phyloP scores from a whole-genome alignment of 768 basidiomycete species.

The Tylopilus rubrobrunneus region DNA sequence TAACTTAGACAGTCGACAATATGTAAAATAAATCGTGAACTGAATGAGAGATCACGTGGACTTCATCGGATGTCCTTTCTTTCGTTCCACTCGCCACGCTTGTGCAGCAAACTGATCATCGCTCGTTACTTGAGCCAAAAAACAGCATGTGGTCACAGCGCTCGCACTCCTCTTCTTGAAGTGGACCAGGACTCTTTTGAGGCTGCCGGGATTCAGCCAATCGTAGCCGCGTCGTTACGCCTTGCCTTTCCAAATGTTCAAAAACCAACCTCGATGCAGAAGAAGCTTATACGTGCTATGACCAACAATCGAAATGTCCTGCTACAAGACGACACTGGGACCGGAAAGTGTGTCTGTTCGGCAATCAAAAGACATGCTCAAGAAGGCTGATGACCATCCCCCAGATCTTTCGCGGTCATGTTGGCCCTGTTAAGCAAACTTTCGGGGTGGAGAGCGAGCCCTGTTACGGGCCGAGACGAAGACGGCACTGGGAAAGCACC shows the following conservation, averaged over 20 bases:
- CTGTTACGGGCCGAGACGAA: conserved; percentile 13
- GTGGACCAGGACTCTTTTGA: conserved; percentile 36
- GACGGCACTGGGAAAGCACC: conserved; percentile 31
- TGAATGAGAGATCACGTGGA: conserved; percentile 12
- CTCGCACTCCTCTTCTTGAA: not conserved
- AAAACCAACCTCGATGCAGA: conserved; percentile 57
- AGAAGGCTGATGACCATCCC: conserved; percentile 1
- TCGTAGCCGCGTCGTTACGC: conserved; percentile 46
- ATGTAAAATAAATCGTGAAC: conserved; percentile 2
- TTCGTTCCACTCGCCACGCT: conserved; percentile 12
- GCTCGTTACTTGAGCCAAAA: conserved; percentile 28
- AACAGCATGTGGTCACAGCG: conserved; percentile 6
- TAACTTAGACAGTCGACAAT: conserved; percentile 12
- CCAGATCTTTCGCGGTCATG: conserved; percentile 69
- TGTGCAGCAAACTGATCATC: conserved; percentile 18
- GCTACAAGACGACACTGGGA: conserved; percentile 68
- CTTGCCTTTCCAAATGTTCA: conserved; percentile 60
- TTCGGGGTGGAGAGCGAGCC: conserved; percentile 27
- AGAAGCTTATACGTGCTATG: conserved; percentile 58
- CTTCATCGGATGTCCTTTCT: conserved; percentile 23
- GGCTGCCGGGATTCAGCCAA: conserved; percentile 48
- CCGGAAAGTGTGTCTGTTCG: conserved; percentile 61
- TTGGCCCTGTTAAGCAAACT: conserved; percentile 62
- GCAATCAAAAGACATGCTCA: not conserved
- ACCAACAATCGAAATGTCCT: conserved; percentile 55